A percentile compares a stretch with the other conserved stretches of the same genome.
Conservation (phyloP, 208 protist species). For the Crithidia bombi region DNA sequence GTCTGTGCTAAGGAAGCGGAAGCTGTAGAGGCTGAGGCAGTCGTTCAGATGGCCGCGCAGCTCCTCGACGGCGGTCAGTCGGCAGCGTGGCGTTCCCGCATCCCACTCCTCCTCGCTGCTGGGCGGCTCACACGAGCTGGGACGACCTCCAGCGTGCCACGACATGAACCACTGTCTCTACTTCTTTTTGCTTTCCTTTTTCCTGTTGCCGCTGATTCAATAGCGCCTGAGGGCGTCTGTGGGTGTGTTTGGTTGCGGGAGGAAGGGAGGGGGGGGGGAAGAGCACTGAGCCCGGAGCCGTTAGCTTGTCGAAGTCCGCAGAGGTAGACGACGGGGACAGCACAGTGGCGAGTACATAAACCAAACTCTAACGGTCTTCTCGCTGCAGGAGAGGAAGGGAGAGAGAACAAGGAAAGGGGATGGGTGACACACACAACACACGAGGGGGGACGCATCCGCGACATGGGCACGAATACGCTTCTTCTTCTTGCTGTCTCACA, state of each 20-base stretch:
- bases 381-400: too few relatives aligned
- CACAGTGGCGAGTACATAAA: background rate
- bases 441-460: too few relatives aligned
- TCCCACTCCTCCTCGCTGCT: slow-evolving; percentile 6
- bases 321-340: background rate
- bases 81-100: background rate
- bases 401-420: too few relatives aligned
- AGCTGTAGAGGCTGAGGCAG: slow-evolving; percentile 45
- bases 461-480: too few relatives aligned
- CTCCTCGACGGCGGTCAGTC: slow-evolving; percentile 43
- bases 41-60: slow-evolving; percentile 49
- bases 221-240: too few relatives aligned
- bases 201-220: too few relatives aligned
- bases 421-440: too few relatives aligned
- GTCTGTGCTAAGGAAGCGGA: slow-evolving; percentile 16
- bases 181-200: background rate
- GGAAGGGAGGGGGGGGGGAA: too few relatives aligned
- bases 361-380: background rate
- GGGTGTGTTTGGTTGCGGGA: too few relatives aligned
- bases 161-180: background rate
- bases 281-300: too few relatives aligned
- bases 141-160: background rate
- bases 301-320: too few relatives aligned
- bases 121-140: background rate
- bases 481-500: too few relatives aligned